These are phyloP conservation scores for Rhodotorula sp. DNA, from an alignment of 1,284 basidiomycete species.

Conservation along the genomic window DNA sequence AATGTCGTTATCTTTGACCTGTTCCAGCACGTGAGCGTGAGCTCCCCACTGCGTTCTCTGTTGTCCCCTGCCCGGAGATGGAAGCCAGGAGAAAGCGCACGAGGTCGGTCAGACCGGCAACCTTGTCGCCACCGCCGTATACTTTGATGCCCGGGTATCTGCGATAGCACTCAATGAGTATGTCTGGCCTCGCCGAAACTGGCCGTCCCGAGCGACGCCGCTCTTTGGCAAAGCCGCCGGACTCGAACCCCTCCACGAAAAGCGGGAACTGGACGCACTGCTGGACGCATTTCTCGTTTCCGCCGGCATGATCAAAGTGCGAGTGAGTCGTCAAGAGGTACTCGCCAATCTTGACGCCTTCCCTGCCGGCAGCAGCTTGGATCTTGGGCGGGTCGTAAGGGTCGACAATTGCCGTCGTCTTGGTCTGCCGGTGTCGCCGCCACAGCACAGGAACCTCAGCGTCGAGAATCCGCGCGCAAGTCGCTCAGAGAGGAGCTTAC, in stretches of 20 bases:
- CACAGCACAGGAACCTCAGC: not conserved
- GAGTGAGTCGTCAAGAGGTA: slow-evolving; percentile 64
- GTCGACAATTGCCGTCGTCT: slow-evolving; percentile 57
- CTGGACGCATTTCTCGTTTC: slow-evolving; percentile 62
- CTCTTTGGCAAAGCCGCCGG: not conserved
- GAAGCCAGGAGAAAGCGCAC: slow-evolving; percentile 50
- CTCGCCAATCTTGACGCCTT: slow-evolving; percentile 60
- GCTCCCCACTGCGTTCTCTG: not conserved
- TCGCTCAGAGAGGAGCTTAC: not conserved
- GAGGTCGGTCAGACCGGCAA: slow-evolving; percentile 66
- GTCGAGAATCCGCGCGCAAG: not conserved
- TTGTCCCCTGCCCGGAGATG: no score
- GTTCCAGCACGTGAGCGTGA: not conserved
- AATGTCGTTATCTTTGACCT: slow-evolving; percentile 27
- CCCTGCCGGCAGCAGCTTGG: slow-evolving; percentile 61
- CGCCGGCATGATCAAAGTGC: slow-evolving; percentile 59
- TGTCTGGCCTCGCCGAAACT: no score
- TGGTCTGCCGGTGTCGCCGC: slow-evolving; percentile 11
- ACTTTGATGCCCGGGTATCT: slow-evolving; percentile 68
- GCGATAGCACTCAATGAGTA: not conserved
- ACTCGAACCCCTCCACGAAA: no score
- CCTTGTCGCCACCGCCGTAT: slow-evolving; percentile 76
- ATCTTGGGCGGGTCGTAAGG: slow-evolving; percentile 80
- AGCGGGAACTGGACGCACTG: not conserved
- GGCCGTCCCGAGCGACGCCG: not conserved